phyloP scores from a whole-genome alignment of 257 asterid species.

The Scutellaria barbata region DNA sequence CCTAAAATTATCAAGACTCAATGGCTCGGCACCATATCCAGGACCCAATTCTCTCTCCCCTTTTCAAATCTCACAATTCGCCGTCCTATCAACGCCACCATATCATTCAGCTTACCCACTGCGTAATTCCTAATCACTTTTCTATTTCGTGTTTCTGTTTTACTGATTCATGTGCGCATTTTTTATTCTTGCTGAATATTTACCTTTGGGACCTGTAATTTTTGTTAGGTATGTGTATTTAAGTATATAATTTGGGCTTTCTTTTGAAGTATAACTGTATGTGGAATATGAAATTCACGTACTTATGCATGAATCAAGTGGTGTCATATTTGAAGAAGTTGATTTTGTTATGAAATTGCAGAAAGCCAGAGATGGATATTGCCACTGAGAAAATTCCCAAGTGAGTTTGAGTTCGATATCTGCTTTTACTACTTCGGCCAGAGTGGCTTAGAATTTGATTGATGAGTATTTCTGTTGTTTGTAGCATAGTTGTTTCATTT shows the following conservation, averaged over 20 bases:
- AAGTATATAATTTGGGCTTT: neutral
- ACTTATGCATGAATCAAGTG: neutral
- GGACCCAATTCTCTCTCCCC: slow-evolving; percentile 29
- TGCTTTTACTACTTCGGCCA: slow-evolving; percentile 2
- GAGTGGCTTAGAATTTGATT: slow-evolving; percentile 3
- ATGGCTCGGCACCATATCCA: slow-evolving; percentile 47
- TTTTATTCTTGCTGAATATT: neutral
- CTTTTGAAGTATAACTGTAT: neutral
- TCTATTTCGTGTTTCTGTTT: slow-evolving; percentile 10
- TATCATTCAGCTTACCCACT: slow-evolving; percentile 57
- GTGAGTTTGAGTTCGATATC: slow-evolving; percentile 45
- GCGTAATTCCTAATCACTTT: slow-evolving; percentile 38
- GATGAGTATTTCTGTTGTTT: slow-evolving; percentile 30
- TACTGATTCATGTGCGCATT: neutral
- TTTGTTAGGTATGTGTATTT: neutral
- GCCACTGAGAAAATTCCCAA: slow-evolving; percentile 55
- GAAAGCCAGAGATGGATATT: slow-evolving; percentile 53
- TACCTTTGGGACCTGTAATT: too few relatives aligned
- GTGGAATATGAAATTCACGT: neutral
- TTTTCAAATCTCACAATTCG: slow-evolving; percentile 38
- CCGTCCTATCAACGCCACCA: slow-evolving; percentile 47
- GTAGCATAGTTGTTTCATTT: slow-evolving; percentile 32
- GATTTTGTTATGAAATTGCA: slow-evolving; percentile 39
- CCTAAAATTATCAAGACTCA: slow-evolving; percentile 30
- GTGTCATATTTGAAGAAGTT: slow-evolving; percentile 13